A percentile compares a stretch with the other conserved stretches of the same genome.
Conservation (phyloP, 306 rosid genomes). For the Glycyrrhiza uralensis region DNA sequence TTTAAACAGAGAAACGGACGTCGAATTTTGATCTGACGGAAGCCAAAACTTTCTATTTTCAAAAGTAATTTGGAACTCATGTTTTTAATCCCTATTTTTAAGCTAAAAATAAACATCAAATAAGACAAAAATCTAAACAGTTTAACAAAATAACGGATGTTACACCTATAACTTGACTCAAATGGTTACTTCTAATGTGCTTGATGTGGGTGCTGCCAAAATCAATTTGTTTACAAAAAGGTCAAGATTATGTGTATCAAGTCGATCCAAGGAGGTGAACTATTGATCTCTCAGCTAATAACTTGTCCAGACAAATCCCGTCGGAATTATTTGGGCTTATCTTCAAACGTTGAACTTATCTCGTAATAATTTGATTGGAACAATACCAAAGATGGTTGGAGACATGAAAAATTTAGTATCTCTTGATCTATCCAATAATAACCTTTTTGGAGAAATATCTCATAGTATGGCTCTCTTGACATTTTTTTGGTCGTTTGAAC, state of each 20-base stretch:
- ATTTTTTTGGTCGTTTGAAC: not conserved
- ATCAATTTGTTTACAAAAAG: not conserved
- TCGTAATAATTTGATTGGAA: not conserved
- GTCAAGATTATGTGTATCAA: not conserved
- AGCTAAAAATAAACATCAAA: too few relatives aligned
- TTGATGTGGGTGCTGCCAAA: too few relatives aligned
- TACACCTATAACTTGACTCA: not conserved
- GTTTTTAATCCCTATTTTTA: too few relatives aligned
- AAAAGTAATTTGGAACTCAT: too few relatives aligned
- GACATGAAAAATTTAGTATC: not conserved
- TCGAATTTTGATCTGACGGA: too few relatives aligned
- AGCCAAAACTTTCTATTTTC: too few relatives aligned
- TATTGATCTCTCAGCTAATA: not conserved
- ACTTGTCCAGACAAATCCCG: not conserved
- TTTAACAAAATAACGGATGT: too few relatives aligned
- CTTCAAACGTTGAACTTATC: not conserved
- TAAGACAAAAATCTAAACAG: too few relatives aligned
- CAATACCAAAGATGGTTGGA: not conserved
- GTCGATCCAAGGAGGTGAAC: not conserved
- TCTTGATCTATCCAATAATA: not conserved
- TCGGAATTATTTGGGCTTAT: not conserved
- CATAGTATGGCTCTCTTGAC: not conserved
- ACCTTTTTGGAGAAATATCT: not conserved
- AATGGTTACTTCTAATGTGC: not conserved
- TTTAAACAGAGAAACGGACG: too few relatives aligned